Base-by-base conservation (phyloP, 495 filamentous ascomycete species). In the Penicillium longicatenatum region DNA sequence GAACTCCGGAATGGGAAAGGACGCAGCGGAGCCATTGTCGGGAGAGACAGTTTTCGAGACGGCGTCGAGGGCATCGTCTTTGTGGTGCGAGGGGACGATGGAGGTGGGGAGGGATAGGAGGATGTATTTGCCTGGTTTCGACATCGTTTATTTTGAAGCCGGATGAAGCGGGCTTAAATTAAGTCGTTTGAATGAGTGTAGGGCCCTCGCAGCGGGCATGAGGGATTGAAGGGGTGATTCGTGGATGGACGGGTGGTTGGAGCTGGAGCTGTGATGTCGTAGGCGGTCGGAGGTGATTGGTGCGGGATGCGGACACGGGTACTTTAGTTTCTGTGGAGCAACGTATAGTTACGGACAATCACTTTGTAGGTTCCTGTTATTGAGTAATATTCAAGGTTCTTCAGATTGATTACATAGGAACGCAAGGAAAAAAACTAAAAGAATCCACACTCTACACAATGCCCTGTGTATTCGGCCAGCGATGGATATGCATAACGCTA, bases 1-100 rank as follows among this genome's bases (percentile, higher is more conserved):
- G 81, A 98, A 96, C 41, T 89, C 87, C 3, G 94, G 94, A 58
- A 98, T 90, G 12, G 82, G 71, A 66, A 97, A 97, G 8, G 87
- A 86, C 47, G 85, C 78, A 19, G 90, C 86, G 43, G 85, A 85
- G 64, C 89, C 92, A 66, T 89, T 86, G 53, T 97, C 90, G 33
- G 84, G 75, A 26, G 83, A 76, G 55, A 97, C 78, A 12, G 90
- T 89, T 46, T 87, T 68, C 60, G 84, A 84, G 31, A 98, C 67
- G 49, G 88, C 82, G 30, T 84, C 74, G 63, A 93, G 77, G 58
- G 94, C 93, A 70, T 96, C 93, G 66, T 95, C 88, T 59, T 82
- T 77, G 76, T 91, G 83, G 73, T 84, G 82, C 50, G 88, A 84
- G 60, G 83, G 83, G 50, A 84, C 79, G 70, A 92, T 90, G 19